Conservation (phyloP, 106 monocot species). For the Posidonia australis region DNA sequence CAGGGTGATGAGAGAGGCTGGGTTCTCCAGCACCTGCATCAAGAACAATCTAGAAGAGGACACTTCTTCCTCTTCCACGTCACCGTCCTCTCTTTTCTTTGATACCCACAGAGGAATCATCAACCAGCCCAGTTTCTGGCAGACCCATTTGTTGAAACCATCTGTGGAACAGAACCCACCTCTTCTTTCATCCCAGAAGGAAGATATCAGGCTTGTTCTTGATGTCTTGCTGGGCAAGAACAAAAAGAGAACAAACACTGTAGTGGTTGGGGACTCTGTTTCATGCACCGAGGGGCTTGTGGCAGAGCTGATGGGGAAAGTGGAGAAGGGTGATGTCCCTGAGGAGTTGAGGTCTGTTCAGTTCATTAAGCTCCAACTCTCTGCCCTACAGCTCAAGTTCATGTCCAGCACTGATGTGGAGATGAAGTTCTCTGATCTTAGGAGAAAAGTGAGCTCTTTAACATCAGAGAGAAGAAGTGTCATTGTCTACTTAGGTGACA, state of each 20-base stretch:
- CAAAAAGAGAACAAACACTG: conserved; percentile 35
- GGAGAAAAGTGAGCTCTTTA: conserved; percentile 32
- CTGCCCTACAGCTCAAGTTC: conserved; percentile 43
- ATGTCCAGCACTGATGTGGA: conserved; percentile 62
- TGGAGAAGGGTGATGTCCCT: conserved; percentile 71
- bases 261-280: conserved; percentile 71
- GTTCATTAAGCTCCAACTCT: conserved; percentile 55
- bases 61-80: conserved; percentile 12
- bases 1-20: conserved; percentile 96
- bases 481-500: conserved; percentile 64
- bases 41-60: conserved; percentile 70
- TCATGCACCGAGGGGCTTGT: conserved; percentile 44
- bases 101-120: conserved; percentile 24
- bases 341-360: conserved; percentile 50
- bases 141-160: conserved; percentile 37
- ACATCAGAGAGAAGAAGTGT: conserved; percentile 16
- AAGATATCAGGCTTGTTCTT: conserved; percentile 49
- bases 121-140: conserved; percentile 28
- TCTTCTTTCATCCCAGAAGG: conserved; percentile 16
- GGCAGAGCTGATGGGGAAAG: conserved; percentile 35
- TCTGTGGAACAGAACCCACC: conserved; percentile 15
- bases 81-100: conserved; percentile 20
- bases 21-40: conserved; percentile 79
- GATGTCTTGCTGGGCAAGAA: conserved; percentile 48
- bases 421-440: conserved; percentile 44